Conservation (phyloP, 2,329 filamentous ascomycete genomes). For the Fusarium nurragi region DNA sequence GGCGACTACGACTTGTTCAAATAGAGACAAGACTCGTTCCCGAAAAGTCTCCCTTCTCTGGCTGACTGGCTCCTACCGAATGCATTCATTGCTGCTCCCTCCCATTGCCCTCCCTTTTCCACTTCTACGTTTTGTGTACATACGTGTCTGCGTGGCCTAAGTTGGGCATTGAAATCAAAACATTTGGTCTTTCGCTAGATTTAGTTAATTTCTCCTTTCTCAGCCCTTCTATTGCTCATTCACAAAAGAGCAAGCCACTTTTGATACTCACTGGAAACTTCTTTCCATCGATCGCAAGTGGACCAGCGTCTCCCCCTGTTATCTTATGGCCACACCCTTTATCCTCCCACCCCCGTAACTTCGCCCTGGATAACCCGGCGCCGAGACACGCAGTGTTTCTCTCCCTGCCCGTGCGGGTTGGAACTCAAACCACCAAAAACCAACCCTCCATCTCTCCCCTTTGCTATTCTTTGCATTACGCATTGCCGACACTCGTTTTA, state of each 20-base stretch:
- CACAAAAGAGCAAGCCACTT: neutral
- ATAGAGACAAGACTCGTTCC: neutral
- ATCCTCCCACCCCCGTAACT: constrained; percentile 13
- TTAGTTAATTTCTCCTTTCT: neutral
- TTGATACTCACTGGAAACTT: constrained; percentile 16
- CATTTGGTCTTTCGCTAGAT: constrained; percentile 1
- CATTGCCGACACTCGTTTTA: constrained; percentile 44
- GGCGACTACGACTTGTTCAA: neutral
- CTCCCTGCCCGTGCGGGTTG: constrained; percentile 30
- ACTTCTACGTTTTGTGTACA: constrained; percentile 28
- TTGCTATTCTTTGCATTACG: constrained; percentile 39
- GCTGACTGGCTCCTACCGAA: constrained; percentile 28
- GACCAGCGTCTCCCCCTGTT: constrained; percentile 25
- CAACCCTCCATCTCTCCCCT: constrained; percentile 35
- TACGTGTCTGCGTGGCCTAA: constrained; percentile 1
- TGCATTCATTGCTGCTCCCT: constrained; percentile 13
- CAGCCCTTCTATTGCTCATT: neutral
- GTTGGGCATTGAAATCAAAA: constrained; percentile 1
- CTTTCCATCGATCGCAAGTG: constrained; percentile 28
- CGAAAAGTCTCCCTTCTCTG: constrained; percentile 12
- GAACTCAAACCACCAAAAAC: constrained; percentile 39
- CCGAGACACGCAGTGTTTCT: constrained; percentile 43
- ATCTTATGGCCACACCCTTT: constrained; percentile 26
- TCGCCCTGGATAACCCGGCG: constrained; percentile 41
- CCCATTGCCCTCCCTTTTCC: constrained; percentile 17